These are phyloP conservation scores for Aspergillus brasiliensis DNA, from an alignment of 2,329 filamentous ascomycete genomes.

Conservation along the genomic window DNA sequence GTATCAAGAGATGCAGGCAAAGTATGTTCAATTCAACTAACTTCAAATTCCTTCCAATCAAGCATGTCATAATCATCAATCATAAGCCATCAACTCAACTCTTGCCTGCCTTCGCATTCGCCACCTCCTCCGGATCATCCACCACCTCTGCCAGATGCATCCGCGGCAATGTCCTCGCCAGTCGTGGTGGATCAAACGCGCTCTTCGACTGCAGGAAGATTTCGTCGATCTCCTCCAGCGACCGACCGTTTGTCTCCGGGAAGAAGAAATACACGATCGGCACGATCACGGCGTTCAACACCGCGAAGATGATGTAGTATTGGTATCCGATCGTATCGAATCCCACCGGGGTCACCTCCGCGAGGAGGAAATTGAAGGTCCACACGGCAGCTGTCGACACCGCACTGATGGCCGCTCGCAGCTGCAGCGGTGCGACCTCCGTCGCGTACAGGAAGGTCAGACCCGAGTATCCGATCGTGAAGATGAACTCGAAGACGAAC, in stretches of 20 bases:
- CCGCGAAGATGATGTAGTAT: slow-evolving; percentile 50
- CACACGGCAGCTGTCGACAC: slow-evolving; percentile 54
- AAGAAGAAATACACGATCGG: slow-evolving; percentile 42
- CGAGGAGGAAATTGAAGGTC: slow-evolving; percentile 42
- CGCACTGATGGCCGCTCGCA: slow-evolving; percentile 54
- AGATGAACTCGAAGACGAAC: slow-evolving; percentile 63
- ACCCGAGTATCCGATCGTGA: slow-evolving; percentile 61
- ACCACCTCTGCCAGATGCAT: slow-evolving; percentile 19
- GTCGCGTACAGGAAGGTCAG: slow-evolving; percentile 64
- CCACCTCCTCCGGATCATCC: slow-evolving; percentile 3
- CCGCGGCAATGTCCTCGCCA: slow-evolving; percentile 23
- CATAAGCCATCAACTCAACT: not conserved
- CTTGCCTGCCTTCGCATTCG: not conserved
- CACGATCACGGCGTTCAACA: slow-evolving; percentile 39
- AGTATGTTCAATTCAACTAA: not conserved
- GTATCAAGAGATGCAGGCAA: too few species aligned
- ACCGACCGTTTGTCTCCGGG: slow-evolving; percentile 42
- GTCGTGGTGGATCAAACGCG: slow-evolving; percentile 28
- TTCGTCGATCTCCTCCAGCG: slow-evolving; percentile 44
- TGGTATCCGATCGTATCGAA: slow-evolving; percentile 51
- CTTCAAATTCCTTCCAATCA: not conserved
- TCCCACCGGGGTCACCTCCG: slow-evolving; percentile 41
- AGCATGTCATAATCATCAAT: not conserved
- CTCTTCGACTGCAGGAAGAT: slow-evolving; percentile 39
- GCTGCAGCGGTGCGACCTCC: slow-evolving; percentile 53